Base-by-base conservation (phyloP, 2,329 filamentous ascomycete species). In the Neonectria neomacrospora region DNA sequence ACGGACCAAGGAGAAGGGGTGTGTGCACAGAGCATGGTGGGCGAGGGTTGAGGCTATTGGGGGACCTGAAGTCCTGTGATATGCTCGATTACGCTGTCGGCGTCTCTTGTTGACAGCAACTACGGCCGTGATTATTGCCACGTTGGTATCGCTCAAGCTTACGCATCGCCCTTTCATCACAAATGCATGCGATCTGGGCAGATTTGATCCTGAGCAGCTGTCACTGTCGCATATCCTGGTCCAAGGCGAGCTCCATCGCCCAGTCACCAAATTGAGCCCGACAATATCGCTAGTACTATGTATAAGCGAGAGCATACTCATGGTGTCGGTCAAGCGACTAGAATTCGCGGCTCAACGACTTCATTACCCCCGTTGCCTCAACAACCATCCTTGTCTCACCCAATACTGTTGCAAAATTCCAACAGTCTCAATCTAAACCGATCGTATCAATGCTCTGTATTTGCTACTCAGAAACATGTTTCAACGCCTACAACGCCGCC, bases 31-130 rank as follows among this genome's bases (percentile, higher is more conserved):
- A 52, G 12, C n/a, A n/a, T 3, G 20, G 12, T 30, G 20, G 9
- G 41, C 14, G 53, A 20, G 52, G 44, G 41, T 47, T 62, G 59
- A 58, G 54, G 59, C 39, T 62, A 62, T 62, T 48, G 34, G 8
- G 34, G 8, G 59, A 62, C 59, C 47, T 16, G 20, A 3, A 39
- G 28, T 16, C 28, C 14, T 34, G 26, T 22, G 32, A 7, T n/a
- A 7, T n/a, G 12, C 3, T 26, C n/a, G 37, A 11, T 11, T n/a
- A 16, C 3, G 9, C 26, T 41, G 22, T 57, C 32, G 11, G 28
- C 18, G 34, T 45, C 11, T 48, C 3, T 5, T 20, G 18, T 39
- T 39, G 30, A 50, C n/a, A 5, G 11, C 16, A n/a, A 1, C 3
- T 26, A 28, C 22, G 14, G 7, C 8, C n/a, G 11, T 4, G 20